Evolutionary conservation across 2,329 filamentous ascomycete genomes (phyloP), one percentile per base, ranked within the genome.

Genomic region (Trichoderma breve): DNA sequence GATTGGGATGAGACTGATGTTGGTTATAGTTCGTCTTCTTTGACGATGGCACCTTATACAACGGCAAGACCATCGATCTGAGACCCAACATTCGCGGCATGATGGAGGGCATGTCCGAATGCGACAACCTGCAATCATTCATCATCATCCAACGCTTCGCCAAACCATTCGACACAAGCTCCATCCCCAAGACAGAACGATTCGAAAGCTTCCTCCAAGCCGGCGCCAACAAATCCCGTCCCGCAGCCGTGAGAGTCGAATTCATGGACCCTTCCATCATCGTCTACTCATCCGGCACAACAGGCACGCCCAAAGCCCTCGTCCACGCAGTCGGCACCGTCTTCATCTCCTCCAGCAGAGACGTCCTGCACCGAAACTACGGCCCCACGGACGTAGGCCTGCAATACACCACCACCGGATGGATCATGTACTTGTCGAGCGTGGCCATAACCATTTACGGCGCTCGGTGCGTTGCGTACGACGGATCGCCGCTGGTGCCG

Each of bases 391-490:
- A 81, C 57, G 83, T 88, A 1, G 78, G 80, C 1, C 75, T 89
- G 71, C 87, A 89, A 79, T 89, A 86, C 77, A 89, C 90, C 1
- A 92, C 90, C 0, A 94, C 92, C 0, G 92, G 92, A 0, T 97
- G 93, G 93, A 96, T 97, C 81, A 97, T 97, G 93, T 96, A 95
- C 78, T 83, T 94, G 9, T 82, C 85, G 3, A 87, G 86, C 47
- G 83, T 93, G 0, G 84, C 85, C 24, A 83, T 85, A 4, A 83
- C 95, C 8, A 76, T 91, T 1, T 82, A 85, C 51, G 92, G 93
- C 8, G 84, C 85, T 0, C 85, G 88, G 6, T 84, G 87, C 1
- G 81, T 97, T 2, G 83, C 95, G n/a, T 97, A 97, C 79, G 93
- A 97, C 78, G 94, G 93, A 4, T 93, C 90, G 9, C 93, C 93